Conservation (phyloP, 192 early-diverging fungal species). For the Backusella australiensis region DNA sequence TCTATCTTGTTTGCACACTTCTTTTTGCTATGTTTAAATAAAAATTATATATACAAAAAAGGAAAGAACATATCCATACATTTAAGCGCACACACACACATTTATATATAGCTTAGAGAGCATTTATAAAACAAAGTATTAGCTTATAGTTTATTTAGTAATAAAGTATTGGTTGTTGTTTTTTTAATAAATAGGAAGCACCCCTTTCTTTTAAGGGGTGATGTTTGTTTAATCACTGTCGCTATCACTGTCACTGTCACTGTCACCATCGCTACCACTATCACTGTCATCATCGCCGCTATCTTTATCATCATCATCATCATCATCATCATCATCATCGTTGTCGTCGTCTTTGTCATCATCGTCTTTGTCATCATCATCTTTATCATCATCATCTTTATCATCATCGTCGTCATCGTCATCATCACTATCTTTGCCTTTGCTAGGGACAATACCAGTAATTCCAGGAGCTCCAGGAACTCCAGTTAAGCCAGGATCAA, state of each 20-base stretch:
- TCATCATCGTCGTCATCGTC: neutral
- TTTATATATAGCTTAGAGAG: neutral
- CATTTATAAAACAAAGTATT: neutral
- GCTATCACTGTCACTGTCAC: neutral
- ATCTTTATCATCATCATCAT: neutral
- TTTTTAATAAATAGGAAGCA: neutral
- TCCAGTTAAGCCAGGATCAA: neutral
- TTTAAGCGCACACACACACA: neutral
- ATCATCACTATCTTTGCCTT: neutral
- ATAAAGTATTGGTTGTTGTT: neutral
- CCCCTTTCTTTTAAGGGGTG: neutral
- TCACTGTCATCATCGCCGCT: neutral
- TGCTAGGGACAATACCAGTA: neutral
- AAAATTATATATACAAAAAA: neutral
- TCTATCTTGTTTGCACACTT: neutral
- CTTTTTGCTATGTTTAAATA: slow-evolving; percentile 5
- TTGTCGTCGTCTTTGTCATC: neutral
- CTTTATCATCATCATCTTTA: neutral
- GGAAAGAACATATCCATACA: neutral
- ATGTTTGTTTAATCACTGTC: neutral
- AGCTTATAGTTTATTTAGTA: neutral
- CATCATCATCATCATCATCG: too few relatives aligned
- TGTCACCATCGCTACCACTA: neutral
- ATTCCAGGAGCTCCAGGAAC: neutral
- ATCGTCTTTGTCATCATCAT: neutral